Evolutionary conservation across 139 green algal species (phyloP).

Genomic region (Chlorella sp.): DNA sequence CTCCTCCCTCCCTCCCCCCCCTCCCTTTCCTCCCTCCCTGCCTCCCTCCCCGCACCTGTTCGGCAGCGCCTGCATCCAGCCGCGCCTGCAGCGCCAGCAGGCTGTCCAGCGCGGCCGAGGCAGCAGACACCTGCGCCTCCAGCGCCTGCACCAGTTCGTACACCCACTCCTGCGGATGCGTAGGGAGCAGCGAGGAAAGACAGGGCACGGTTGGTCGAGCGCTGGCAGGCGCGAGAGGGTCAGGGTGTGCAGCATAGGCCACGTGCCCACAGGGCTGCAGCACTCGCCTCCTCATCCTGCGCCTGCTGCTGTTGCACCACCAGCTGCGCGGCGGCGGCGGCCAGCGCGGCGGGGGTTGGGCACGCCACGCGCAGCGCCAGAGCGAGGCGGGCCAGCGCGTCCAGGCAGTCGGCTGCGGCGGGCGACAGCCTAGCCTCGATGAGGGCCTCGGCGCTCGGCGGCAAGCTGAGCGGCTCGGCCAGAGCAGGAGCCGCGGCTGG

Average conservation of each 20-base stretch:
- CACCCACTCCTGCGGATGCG: not conserved
- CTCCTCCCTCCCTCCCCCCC: too few relatives aligned
- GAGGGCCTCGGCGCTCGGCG: not conserved
- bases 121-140: not conserved
- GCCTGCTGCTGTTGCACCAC: not conserved
- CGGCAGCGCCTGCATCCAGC: constrained; percentile 1
- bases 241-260: not conserved
- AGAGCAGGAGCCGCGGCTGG: not conserved
- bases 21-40: not conserved
- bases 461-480: not conserved
- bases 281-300: constrained; percentile 9
- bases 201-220: not conserved
- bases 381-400: not conserved
- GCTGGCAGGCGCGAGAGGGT: not conserved
- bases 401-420: not conserved
- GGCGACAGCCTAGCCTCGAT: not conserved
- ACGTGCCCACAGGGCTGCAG: not conserved
- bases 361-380: not conserved
- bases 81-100: not conserved
- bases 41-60: not conserved
- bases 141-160: not conserved
- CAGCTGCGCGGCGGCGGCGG: not conserved
- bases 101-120: not conserved
- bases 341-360: constrained; percentile 1
- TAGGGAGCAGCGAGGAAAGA: not conserved